phyloP scores from a whole-genome alignment of 768 basidiomycete species.

The Leccinum aurantiacum region DNA sequence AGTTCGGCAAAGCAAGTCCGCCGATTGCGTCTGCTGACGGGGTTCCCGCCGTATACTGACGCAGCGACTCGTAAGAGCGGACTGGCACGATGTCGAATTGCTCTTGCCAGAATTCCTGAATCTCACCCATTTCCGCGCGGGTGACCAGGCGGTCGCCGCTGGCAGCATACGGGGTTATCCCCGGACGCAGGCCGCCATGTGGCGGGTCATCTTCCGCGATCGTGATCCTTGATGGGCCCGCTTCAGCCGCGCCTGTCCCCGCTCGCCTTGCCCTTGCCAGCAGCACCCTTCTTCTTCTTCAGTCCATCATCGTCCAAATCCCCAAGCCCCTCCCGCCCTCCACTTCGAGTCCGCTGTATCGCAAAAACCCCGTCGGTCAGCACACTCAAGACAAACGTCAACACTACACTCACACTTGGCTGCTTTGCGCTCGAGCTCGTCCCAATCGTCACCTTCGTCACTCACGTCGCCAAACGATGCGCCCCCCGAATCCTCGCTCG shows the following conservation, averaged over 20 bases:
- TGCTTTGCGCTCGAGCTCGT: constrained; percentile 89
- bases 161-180: too few species aligned
- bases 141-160: too few species aligned
- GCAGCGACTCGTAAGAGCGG: too few species aligned
- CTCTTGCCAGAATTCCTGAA: too few species aligned
- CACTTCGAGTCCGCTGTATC: constrained; percentile 48
- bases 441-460: constrained; percentile 92
- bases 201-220: too few species aligned
- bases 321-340: constrained; percentile 37
- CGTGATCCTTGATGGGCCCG: too few species aligned
- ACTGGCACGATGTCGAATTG: too few species aligned
- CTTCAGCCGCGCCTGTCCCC: not conserved
- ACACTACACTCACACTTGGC: constrained; percentile 65
- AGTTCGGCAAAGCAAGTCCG: too few species aligned
- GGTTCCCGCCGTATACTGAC: too few species aligned
- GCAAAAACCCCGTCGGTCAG: not conserved
- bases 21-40: too few species aligned
- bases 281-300: constrained; percentile 43
- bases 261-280: constrained; percentile 42
- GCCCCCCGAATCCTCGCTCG: constrained; percentile 57
- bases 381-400: not conserved
- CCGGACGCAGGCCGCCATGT: too few species aligned
- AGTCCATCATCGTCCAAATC: constrained; percentile 54
- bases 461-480: constrained; percentile 65
- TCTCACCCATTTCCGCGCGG: too few species aligned